phyloP scores from a whole-genome alignment of 2,329 filamentous ascomycete genomes.

The Colletotrichum echinochloae region DNA sequence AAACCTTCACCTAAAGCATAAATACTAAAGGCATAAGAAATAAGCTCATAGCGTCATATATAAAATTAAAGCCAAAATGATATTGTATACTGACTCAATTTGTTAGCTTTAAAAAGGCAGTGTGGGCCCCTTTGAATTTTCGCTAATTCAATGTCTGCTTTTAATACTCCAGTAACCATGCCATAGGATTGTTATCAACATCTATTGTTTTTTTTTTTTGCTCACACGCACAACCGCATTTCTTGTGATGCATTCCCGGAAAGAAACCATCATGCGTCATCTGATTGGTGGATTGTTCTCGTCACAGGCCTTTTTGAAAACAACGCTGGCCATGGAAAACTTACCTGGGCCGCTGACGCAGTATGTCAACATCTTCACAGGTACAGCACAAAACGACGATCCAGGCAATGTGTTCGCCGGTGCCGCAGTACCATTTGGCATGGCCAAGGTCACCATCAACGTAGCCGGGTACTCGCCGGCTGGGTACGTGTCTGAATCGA shows the following conservation, averaged over 20 bases:
- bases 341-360: conserved; percentile 9
- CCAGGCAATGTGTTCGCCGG: conserved; percentile 18
- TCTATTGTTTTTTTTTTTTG: no score
- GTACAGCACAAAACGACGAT: conserved; percentile 12
- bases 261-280: background rate
- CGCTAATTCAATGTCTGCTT: no score
- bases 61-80: no score
- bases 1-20: no score
- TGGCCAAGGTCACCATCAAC: conserved; percentile 16
- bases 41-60: no score
- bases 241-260: background rate
- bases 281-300: background rate
- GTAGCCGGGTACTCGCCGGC: conserved; percentile 9
- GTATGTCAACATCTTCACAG: conserved; percentile 23
- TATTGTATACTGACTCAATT: no score
- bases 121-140: no score
- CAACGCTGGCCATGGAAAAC: background rate
- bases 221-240: background rate
- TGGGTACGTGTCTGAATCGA: conserved; percentile 9
- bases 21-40: no score
- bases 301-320: background rate
- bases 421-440: conserved; percentile 3
- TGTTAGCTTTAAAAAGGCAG: no score
- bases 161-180: no score
- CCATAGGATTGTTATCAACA: no score